Evolutionary conservation across 2,329 filamentous ascomycete species (phyloP).

Genomic region (Alternaria angustiovoidea): DNA sequence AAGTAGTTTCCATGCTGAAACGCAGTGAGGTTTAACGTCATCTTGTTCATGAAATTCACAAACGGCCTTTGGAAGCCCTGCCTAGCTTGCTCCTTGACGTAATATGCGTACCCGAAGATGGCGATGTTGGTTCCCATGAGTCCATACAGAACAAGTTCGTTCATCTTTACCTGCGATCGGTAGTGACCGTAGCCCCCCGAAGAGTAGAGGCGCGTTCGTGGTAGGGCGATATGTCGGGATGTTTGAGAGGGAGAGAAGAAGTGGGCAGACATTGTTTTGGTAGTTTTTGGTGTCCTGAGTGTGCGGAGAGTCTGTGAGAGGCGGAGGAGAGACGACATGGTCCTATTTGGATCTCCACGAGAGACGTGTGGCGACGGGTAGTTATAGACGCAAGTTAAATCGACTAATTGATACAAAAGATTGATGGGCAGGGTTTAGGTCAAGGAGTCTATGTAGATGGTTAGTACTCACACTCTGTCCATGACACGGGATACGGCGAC

Average conservation of each 20-base stretch:
- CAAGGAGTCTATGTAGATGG: not conserved
- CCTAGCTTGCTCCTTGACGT: conserved; percentile 36
- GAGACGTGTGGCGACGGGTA: not conserved
- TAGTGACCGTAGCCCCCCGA: conserved; percentile 3
- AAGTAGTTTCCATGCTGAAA: conserved; percentile 44
- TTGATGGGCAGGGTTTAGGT: not conserved
- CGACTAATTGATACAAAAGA: not conserved
- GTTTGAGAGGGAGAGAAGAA: conserved; percentile 31
- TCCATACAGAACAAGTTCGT: conserved; percentile 41
- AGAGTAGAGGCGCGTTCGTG: conserved; percentile 20
- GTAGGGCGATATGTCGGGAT: conserved; percentile 9
- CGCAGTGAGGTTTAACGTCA: conserved; percentile 44
- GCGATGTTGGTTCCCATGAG: conserved; percentile 53
- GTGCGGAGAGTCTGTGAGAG: conserved; percentile 21
- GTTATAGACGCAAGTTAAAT: not conserved
- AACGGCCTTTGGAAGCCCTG: conserved; percentile 26
- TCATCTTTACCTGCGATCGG: conserved; percentile 12
- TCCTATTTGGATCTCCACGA: not conserved
- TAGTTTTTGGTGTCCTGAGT: conserved; percentile 1
- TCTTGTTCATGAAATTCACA: conserved; percentile 38
- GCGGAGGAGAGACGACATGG: conserved; percentile 18
- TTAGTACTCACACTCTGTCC: not conserved
- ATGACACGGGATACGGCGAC: not conserved
- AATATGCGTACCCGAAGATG: conserved; percentile 51
- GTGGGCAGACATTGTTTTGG: conserved; percentile 21